A percentile compares a stretch with the other conserved stretches of the same genome.
phyloP scores from a whole-genome alignment of 148 eudicot species.

The Fagopyrum homotropicum region DNA sequence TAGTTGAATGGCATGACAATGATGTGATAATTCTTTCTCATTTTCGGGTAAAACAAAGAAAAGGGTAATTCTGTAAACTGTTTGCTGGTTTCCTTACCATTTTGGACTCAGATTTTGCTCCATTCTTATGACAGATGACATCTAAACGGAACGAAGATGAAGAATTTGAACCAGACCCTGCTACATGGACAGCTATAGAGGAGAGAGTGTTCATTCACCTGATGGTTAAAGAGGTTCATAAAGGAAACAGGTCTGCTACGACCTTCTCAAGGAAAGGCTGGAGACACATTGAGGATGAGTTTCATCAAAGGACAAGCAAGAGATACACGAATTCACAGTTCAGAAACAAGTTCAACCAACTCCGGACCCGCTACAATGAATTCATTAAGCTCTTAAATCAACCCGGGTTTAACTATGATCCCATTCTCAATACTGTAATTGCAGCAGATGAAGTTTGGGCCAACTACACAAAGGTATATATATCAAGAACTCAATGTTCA shows the following conservation, averaged over 20 bases:
- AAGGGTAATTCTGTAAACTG: background rate
- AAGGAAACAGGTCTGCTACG: conserved; percentile 20
- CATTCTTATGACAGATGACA: conserved; percentile 15
- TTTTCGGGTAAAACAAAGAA: too few relatives aligned
- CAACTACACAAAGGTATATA: conserved; percentile 11
- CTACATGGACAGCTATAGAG: conserved; percentile 22
- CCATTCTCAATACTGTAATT: conserved; percentile 14
- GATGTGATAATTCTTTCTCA: background rate
- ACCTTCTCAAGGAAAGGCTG: conserved; percentile 22
- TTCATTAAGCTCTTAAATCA: conserved; percentile 20
- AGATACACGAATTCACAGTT: conserved; percentile 19
- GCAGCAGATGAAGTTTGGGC: conserved; percentile 22
- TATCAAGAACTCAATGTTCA: background rate
- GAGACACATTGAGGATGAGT: conserved; percentile 18
- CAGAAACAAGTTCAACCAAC: conserved; percentile 25
- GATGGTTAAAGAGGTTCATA: conserved; percentile 20
- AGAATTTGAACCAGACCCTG: conserved; percentile 21
- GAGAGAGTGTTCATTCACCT: conserved; percentile 19
- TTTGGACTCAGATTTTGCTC: background rate
- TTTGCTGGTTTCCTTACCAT: background rate
- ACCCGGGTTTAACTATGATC: conserved; percentile 20
- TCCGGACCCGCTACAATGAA: conserved; percentile 20
- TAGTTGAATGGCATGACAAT: background rate
- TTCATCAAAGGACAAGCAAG: conserved; percentile 20
- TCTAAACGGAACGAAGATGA: conserved; percentile 9